Evolutionary conservation across 2,329 filamentous ascomycete genomes (phyloP), one percentile per base, ranked within the genome.

Genomic region (Claviceps quebecensis): DNA sequence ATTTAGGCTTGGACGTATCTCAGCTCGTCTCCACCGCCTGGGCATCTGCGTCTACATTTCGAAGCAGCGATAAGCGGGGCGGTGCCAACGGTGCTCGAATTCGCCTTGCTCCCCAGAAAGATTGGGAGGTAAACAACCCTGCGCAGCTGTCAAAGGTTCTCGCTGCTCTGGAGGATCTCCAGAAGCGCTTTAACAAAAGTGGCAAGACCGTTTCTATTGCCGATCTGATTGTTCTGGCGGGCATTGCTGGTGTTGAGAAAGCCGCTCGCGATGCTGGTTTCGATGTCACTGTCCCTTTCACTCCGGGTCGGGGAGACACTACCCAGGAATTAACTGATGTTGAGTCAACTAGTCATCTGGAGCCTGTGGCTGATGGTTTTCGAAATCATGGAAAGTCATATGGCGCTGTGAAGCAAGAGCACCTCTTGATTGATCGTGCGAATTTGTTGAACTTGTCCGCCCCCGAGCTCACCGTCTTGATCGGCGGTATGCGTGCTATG

Each of bases 61-160:
- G 84, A 55, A 77, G 80, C 58, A 77, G 80, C 58, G 86, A 90
- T 73, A 89, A 89, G 79, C 86, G 86, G 57, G 86, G 86, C 58
- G 86, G 86, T 62, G 86, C 86, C 68, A 90, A 90, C 61, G 86
- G 86, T 59, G 85, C 79, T 14, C 85, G 86, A 59, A 86, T 90
- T 60, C 81, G 83, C 37, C 82, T 90, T 11, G 72, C 75, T 55
- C 86, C 86, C 23, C 81, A 86, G 70, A 80, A 80, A 59, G 71
- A 78, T 65, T 90, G 86, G 85, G 68, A 78, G 61, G 76, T 81
- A 63, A 90, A 90, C 77, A 85, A 87, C 72, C 84, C 84, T 29
- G 59, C 72, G 1, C 77, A 84, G 67, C 71, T 89, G 41, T 67
- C 69, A 51, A 70, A 83, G 65, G 79, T 85, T 2, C 71, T 89